phyloP scores from a whole-genome alignment of 257 asterid genomes.

The Solanum sejunctum region DNA sequence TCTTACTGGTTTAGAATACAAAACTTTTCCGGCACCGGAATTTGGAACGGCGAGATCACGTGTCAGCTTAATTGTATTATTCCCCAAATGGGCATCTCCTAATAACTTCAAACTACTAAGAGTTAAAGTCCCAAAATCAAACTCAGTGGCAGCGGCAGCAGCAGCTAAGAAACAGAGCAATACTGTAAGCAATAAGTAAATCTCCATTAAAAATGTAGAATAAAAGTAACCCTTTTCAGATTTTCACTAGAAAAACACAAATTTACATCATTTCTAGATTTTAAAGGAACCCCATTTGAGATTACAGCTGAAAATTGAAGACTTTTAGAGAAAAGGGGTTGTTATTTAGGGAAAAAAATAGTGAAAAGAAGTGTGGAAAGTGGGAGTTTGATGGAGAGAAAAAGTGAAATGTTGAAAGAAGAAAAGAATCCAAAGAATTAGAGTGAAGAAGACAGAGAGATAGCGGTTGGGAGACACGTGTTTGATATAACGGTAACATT shows the following conservation, averaged over 20 bases:
- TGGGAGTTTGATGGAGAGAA: background rate
- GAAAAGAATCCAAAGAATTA: conserved; percentile 36
- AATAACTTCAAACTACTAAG: conserved; percentile 51
- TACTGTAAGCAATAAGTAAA: background rate
- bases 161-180: background rate
- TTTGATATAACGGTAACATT: conserved; percentile 53
- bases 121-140: conserved; percentile 48
- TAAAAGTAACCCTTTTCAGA: background rate
- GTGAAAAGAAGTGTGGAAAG: background rate
- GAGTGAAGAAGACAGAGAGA: conserved; percentile 30
- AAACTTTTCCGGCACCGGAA: conserved; percentile 62
- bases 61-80: conserved; percentile 54
- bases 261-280: background rate
- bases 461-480: conserved; percentile 18
- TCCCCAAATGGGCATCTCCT: conserved; percentile 70
- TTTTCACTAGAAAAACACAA: background rate
- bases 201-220: conserved; percentile 1
- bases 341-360: background rate
- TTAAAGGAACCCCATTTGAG: background rate
- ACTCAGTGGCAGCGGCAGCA: conserved; percentile 9
- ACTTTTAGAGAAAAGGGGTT: background rate
- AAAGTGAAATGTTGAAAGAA: background rate
- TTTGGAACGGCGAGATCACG: conserved; percentile 60
- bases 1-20: conserved; percentile 49
- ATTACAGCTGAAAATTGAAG: background rate